These are phyloP conservation scores for Penicillium ochrochloron DNA, from an alignment of 495 filamentous ascomycete genomes.

Conservation along the genomic window DNA sequence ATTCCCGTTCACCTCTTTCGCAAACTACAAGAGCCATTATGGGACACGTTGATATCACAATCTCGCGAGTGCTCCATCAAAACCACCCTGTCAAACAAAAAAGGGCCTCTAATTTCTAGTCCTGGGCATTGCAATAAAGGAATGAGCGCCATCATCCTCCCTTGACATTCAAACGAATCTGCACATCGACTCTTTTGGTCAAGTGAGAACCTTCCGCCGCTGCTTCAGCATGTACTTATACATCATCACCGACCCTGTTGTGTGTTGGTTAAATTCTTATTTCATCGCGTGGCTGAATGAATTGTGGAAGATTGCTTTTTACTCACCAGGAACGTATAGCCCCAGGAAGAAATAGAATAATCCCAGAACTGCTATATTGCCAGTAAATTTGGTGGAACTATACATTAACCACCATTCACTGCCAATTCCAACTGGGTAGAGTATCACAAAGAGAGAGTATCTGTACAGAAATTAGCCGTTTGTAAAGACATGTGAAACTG, in stretches of 20 bases:
- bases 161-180: no score
- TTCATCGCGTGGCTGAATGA: background rate
- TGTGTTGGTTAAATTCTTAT: background rate
- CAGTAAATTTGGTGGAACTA: constrained; percentile 35
- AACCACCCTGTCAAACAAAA: no score
- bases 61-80: no score
- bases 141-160: no score
- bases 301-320: background rate
- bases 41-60: no score
- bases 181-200: background rate
- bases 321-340: constrained; percentile 74
- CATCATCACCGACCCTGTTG: constrained; percentile 7
- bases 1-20: no score
- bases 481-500: background rate
- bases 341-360: constrained; percentile 54
- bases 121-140: no score
- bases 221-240: constrained; percentile 10
- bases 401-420: constrained; percentile 57
- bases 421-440: constrained; percentile 59
- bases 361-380: constrained; percentile 23
- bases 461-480: constrained; percentile 20
- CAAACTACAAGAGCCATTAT: no score
- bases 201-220: background rate
- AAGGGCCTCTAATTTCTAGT: no score
- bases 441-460: constrained; percentile 56